Evolutionary conservation across 2,329 filamentous ascomycete species (phyloP), one percentile per base, ranked within the genome.

Genomic region (Xylariaceae sp.): DNA sequence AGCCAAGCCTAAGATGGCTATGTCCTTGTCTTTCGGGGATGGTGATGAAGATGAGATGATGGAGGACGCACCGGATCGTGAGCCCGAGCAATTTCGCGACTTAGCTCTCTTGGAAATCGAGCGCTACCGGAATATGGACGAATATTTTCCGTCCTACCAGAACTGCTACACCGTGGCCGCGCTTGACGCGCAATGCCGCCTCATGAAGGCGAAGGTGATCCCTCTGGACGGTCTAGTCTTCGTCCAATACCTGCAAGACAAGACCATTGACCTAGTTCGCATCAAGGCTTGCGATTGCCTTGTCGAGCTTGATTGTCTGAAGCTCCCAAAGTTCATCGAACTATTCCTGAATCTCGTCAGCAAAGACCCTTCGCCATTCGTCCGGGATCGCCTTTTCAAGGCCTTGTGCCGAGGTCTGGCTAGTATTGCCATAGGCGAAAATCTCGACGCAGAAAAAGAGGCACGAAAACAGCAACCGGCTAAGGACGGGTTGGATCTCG

Each of bases 101-200:
- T 64, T 68, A 38, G 77, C 75, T 3, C 56, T 82, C 34, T 76
- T 78, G 40, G 79, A 84, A 57, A 82, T 86, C 35, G 80, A 85
- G 51, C 73, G 81, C 39, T 80, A 82, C 51, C 73, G 81, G 36
- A 72, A 81, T 17, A 81, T 81, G 64, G 82, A 86, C 54, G 80
- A 85, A 56, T 85, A 82, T 74, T 78, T 78, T 13, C 70, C 76
- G 45, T 84, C 81, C 3, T 83, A 82, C 54, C 79, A 84, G 45
- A 86, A 85, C 47, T 72, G 81, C 41, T 81, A 79, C 71, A 83
- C 81, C 15, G 71, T 74, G 47, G 76, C 81, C 15, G 77, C 77
- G 3, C 62, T 85, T 33, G 74, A 81, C 42, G 81, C 81, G 42
- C 78, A 81, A 54, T 71, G 73, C 54, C 68, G 66, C 31, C 63